Evolutionary conservation across 2,329 filamentous ascomycete genomes (phyloP), one percentile per base, ranked within the genome.

Genomic region (Helotiales sp.): DNA sequence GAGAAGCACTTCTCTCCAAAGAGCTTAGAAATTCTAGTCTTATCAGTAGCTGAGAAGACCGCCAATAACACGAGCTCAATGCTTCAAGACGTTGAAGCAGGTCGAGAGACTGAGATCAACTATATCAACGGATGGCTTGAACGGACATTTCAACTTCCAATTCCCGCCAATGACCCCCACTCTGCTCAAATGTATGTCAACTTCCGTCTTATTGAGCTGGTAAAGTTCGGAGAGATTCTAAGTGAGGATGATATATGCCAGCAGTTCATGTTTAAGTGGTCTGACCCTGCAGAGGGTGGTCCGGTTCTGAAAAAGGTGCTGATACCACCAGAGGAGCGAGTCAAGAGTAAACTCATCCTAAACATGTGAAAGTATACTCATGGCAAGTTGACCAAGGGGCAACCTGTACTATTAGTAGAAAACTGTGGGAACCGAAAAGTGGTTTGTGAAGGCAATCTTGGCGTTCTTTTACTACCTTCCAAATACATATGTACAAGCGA

Each of bases 61-160:
- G 70, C 69, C 15, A 73, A 78, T 30, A 87, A 87, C 67, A 79
- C 73, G 9, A 85, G 82, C 68, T 85, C 82, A 4, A 87, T 87
- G 84, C 75, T 85, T 5, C 84, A 87, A 70, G 83, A 87, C 65
- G 76, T 81, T 12, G 70, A 67, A 30, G 76, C 78, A 6, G 79
- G 79, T 15, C 79, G 78, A 66, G 65, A 69, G 55, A 85, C 83
- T 5, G 83, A 86, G 68, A 76, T 86, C 42, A 69, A 74, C 50
- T 81, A 84, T 62, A 80, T 87, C 64, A 86, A 86, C 66, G 84
- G 84, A 53, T 85, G 81, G 77, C 70, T 85, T 46, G 65, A 17
- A 53, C 75, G 10, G 69, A 73, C 51, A 5, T 4, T 25, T 6
- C 13, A 27, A n/a, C n/a, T n/a, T n/a, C 40, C 5, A 15, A 25